Conservation (phyloP, 257 asterid genomes). For the Solanum piurae region DNA sequence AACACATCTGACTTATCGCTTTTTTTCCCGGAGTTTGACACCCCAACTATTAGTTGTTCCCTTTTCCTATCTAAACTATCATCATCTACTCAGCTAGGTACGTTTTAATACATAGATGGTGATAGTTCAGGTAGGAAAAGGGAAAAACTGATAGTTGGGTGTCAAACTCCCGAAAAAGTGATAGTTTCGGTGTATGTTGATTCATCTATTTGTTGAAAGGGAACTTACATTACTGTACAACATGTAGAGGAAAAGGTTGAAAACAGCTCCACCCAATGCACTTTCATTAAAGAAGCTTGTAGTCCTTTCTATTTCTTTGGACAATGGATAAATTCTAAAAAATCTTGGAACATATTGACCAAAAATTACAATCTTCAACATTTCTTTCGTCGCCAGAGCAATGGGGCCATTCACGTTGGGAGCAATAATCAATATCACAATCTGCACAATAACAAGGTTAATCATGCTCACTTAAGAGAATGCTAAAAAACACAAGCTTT, state of each 20-base stretch:
- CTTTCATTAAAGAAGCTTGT: constrained; percentile 46
- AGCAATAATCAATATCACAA: constrained; percentile 16
- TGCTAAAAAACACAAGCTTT: background rate
- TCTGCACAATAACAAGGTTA: constrained; percentile 14
- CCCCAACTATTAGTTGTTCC: background rate
- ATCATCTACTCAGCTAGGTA: background rate
- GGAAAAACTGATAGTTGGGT: too few species aligned
- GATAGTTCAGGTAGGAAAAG: too few species aligned
- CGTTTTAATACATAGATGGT: too few species aligned
- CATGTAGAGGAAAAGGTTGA: constrained; percentile 53
- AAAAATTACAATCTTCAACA: constrained; percentile 27
- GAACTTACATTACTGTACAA: constrained; percentile 52
- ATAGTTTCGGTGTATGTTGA: background rate
- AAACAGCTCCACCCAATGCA: constrained; percentile 63
- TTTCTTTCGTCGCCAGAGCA: constrained; percentile 30
- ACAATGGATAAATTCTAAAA: constrained; percentile 36
- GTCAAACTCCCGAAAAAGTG: background rate
- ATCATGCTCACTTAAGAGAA: background rate
- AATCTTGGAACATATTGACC: constrained; percentile 41
- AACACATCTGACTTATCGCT: background rate
- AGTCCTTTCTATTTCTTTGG: constrained; percentile 35
- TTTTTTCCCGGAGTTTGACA: background rate
- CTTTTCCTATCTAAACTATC: background rate
- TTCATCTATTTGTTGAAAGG: background rate
- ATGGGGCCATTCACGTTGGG: constrained; percentile 17